phyloP scores from a whole-genome alignment of 148 eudicot species.

The Chenopodium album region DNA sequence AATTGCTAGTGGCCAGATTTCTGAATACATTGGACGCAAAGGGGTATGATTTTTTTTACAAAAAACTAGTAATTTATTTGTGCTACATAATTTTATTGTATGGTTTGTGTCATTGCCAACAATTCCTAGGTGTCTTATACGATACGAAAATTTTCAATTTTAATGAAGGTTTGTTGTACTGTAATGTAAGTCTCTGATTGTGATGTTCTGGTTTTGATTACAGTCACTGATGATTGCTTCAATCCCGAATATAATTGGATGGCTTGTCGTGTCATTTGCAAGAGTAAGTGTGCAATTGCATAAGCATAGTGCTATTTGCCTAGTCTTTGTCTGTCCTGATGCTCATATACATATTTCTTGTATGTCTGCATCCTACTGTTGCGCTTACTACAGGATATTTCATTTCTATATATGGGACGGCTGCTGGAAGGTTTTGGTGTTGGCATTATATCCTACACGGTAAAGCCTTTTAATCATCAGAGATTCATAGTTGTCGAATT shows the following conservation, averaged over 20 bases:
- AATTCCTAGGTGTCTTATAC: neutral
- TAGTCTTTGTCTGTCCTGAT: neutral
- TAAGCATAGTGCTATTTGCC: neutral
- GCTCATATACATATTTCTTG: neutral
- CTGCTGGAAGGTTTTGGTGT: conserved; percentile 90
- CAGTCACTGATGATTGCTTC: conserved; percentile 69
- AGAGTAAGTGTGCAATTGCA: conserved; percentile 37
- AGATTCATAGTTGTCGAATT: neutral
- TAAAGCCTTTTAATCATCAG: conserved; percentile 19
- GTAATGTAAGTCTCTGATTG: neutral
- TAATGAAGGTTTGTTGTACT: too few species aligned
- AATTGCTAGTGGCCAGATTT: conserved; percentile 82
- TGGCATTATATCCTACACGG: conserved; percentile 90
- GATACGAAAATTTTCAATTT: too few species aligned
- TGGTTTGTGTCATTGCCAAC: neutral
- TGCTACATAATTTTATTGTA: neutral
- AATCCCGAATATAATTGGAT: conserved; percentile 60
- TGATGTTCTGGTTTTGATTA: conserved; percentile 6
- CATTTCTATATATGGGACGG: conserved; percentile 91
- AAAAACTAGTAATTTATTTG: neutral
- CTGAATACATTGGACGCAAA: conserved; percentile 82
- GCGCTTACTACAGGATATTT: conserved; percentile 46
- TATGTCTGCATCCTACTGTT: conserved; percentile 6
- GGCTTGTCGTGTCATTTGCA: conserved; percentile 58
- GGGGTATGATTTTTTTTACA: conserved; percentile 46